phyloP scores from a whole-genome alignment of 2,329 filamentous ascomycete genomes.

The Nemania sp. region DNA sequence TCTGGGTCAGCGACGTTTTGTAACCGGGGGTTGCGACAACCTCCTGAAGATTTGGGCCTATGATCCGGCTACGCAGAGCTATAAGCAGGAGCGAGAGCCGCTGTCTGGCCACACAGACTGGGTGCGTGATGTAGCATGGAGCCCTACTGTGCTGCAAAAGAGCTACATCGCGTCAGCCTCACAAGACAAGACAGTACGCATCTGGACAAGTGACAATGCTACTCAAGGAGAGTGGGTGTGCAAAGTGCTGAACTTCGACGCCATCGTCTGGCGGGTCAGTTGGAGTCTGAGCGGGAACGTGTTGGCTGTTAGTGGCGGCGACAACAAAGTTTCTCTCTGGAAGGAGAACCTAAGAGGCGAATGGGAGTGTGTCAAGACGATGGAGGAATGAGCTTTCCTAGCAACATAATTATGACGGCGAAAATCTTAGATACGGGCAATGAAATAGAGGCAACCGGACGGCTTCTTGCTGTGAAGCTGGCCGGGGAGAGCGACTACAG shows the following conservation, averaged over 20 bases:
- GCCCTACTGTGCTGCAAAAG: constrained; percentile 91
- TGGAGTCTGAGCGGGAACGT: constrained; percentile 98
- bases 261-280: constrained; percentile 92
- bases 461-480: not conserved
- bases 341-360: constrained; percentile 97
- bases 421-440: constrained; percentile 6
- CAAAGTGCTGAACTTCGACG: constrained; percentile 86
- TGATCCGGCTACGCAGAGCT: constrained; percentile 64
- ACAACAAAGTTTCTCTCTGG: constrained; percentile 97
- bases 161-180: constrained; percentile 95
- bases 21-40: constrained; percentile 94
- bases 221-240: constrained; percentile 77
- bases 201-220: constrained; percentile 83
- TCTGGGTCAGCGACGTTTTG: constrained; percentile 77
- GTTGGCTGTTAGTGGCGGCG: constrained; percentile 86
- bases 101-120: constrained; percentile 88
- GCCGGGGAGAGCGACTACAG: not conserved
- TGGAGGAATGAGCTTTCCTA: constrained; percentile 72
- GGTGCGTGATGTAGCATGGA: constrained; percentile 98
- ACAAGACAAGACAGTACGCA: constrained; percentile 95
- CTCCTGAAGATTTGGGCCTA: constrained; percentile 91
- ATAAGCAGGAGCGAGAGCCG: constrained; percentile 65
- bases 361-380: constrained; percentile 96
- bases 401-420: not conserved
- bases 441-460: not conserved